These are phyloP conservation scores for Pseudopithomyces chartarum DNA, from an alignment of 2,329 filamentous ascomycete species.

Conservation along the genomic window DNA sequence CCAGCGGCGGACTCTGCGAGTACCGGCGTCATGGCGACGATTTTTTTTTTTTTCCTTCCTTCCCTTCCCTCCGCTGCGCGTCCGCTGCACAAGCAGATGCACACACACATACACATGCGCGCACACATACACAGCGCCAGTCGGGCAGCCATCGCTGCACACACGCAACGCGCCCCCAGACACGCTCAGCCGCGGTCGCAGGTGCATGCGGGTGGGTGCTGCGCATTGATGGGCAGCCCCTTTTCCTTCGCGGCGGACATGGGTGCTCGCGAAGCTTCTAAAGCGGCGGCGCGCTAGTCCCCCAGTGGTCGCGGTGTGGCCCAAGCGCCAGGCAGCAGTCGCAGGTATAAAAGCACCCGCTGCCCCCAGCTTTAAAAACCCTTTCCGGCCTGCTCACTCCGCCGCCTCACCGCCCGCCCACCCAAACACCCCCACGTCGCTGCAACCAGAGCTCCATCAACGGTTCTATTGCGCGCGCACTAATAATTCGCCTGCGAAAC, in stretches of 20 bases:
- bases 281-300: conserved; percentile 16
- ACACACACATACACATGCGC: background rate
- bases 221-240: conserved; percentile 13
- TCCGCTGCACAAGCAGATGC: too few relatives aligned
- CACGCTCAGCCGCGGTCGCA: background rate
- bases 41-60: background rate
- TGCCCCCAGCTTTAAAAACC: conserved; percentile 29
- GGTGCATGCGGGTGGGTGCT: background rate
- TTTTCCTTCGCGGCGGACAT: conserved; percentile 15
- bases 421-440: conserved; percentile 23
- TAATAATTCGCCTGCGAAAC: conserved; percentile 31
- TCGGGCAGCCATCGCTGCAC: background rate
- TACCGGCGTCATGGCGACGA: background rate
- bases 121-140: background rate
- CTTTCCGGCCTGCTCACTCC: conserved; percentile 36
- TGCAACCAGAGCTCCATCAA: conserved; percentile 30
- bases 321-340: conserved; percentile 16
- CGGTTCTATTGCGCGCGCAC: conserved; percentile 37
- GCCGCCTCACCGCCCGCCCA: conserved; percentile 20
- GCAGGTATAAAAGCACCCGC: conserved; percentile 28
- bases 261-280: conserved; percentile 25
- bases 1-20: background rate
- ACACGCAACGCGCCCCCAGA: background rate
- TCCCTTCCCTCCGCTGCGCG: too few relatives aligned
- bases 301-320: conserved; percentile 3